These are phyloP conservation scores for Rhizoclosmatium globosum DNA, from an alignment of 192 early-diverging fungal species.

Conservation along the genomic window DNA sequence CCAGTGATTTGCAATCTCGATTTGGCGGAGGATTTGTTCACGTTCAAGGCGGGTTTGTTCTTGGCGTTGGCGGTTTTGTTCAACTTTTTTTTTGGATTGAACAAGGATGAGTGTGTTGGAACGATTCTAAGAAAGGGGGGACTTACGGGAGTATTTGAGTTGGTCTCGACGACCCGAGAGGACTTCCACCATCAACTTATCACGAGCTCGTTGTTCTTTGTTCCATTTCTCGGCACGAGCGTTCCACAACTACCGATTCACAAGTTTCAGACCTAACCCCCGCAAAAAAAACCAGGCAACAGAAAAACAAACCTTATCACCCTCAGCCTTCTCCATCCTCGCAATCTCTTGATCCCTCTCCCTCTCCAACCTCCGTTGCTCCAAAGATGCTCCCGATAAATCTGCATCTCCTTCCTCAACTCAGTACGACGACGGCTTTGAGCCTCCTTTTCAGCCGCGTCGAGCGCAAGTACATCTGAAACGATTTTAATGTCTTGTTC, in stretches of 20 bases:
- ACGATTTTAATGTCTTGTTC: conserved; percentile 58
- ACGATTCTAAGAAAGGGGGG: background rate
- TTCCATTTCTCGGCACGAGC: conserved; percentile 58
- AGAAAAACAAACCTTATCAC: conserved; percentile 44
- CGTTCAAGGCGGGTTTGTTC: conserved; percentile 48
- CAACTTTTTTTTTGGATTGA: background rate
- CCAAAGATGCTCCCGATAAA: conserved; percentile 56
- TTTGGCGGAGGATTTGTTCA: conserved; percentile 43
- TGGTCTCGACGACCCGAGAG: conserved; percentile 55
- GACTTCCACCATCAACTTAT: conserved; percentile 62
- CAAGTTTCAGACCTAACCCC: background rate
- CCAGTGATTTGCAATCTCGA: conserved; percentile 42
- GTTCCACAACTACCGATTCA: conserved; percentile 51
- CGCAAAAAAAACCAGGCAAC: background rate
- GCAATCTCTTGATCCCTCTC: conserved; percentile 54
- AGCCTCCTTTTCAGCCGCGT: conserved; percentile 47
- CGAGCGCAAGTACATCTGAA: conserved; percentile 52
- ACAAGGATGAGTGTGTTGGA: background rate
- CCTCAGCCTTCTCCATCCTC: conserved; percentile 49
- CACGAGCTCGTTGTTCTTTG: conserved; percentile 56
- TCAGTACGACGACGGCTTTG: conserved; percentile 45
- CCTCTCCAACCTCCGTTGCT: conserved; percentile 44
- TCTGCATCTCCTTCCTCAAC: conserved; percentile 52
- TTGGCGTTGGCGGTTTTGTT: conserved; percentile 42
- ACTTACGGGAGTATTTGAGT: conserved; percentile 49